A percentile compares a stretch with the other conserved stretches of the same genome.
Conservation (phyloP, 2,329 filamentous ascomycete species). For the Geosmithia putterillii region DNA sequence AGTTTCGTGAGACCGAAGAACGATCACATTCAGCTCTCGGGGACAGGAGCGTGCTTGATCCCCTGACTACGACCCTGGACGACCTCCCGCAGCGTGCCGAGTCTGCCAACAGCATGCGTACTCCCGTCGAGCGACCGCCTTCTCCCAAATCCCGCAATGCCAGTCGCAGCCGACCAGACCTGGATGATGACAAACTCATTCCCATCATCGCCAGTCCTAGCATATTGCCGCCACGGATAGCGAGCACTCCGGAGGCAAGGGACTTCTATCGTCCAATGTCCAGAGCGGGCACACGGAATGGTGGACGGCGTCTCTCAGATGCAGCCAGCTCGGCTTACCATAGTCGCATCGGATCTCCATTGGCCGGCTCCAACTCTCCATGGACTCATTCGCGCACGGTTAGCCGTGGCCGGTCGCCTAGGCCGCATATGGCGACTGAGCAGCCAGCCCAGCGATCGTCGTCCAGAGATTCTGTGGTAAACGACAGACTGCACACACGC, state of each 20-base stretch:
- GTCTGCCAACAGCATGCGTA: conserved; percentile 7
- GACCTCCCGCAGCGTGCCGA: conserved; percentile 11
- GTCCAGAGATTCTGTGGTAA: not conserved
- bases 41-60: not conserved
- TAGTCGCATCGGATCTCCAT: not conserved
- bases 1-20: conserved; percentile 8
- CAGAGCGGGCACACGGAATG: not conserved
- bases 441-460: not conserved
- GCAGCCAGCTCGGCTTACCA: not conserved
- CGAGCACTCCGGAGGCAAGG: not conserved
- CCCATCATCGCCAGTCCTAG: conserved; percentile 14
- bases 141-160: conserved; percentile 8
- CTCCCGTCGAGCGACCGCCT: conserved; percentile 1
- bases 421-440: not conserved
- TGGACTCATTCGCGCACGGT: not conserved
- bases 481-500: not conserved
- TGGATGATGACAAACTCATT: conserved; percentile 6
- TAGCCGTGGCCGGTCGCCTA: not conserved
- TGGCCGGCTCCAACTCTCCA: not conserved
- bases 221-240: conserved; percentile 5
- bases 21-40: not conserved
- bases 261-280: not conserved
- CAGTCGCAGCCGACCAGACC: conserved; percentile 4
- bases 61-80: not conserved
- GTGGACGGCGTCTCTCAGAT: not conserved